Evolutionary conservation across 495 filamentous ascomycete genomes (phyloP).

Genomic region (Penicillium ucsense): DNA sequence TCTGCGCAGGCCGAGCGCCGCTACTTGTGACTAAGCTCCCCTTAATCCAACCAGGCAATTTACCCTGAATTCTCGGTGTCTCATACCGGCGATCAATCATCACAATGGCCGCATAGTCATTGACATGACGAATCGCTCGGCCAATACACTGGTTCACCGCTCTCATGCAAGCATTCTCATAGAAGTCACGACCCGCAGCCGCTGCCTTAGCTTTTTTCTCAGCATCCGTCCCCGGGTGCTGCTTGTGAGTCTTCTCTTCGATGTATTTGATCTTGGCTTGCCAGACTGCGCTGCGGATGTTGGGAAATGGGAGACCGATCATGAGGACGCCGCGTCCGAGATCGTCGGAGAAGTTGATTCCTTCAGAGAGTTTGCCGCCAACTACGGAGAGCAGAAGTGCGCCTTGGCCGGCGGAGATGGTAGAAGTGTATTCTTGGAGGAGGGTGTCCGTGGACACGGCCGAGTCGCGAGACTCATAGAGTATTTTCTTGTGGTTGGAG

Average conservation of each 20-base stretch:
- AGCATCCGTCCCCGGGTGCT: slow-evolving; percentile 26
- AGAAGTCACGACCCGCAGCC: slow-evolving; percentile 69
- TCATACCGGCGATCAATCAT: slow-evolving; percentile 74
- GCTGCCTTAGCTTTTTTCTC: slow-evolving; percentile 37
- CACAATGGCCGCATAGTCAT: slow-evolving; percentile 84
- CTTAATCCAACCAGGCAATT: slow-evolving; percentile 85
- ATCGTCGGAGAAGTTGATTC: slow-evolving; percentile 94
- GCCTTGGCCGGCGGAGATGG: slow-evolving; percentile 57
- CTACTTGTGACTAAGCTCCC: slow-evolving; percentile 24
- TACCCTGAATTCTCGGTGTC: slow-evolving; percentile 55
- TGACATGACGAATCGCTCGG: slow-evolving; percentile 76
- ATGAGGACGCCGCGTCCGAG: slow-evolving; percentile 84
- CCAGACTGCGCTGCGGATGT: slow-evolving; percentile 84
- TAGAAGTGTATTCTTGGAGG: slow-evolving; percentile 59
- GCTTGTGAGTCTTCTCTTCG: slow-evolving; percentile 52
- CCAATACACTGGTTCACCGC: slow-evolving; percentile 96
- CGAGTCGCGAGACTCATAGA: slow-evolving; percentile 52
- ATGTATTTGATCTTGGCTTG: slow-evolving; percentile 83
- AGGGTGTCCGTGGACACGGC: slow-evolving; percentile 47
- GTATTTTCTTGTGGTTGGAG: slow-evolving; percentile 51
- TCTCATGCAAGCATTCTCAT: slow-evolving; percentile 93
- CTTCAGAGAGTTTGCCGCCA: slow-evolving; percentile 88
- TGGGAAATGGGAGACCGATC: slow-evolving; percentile 87
- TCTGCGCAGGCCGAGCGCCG: slow-evolving; percentile 16
- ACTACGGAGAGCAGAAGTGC: slow-evolving; percentile 88